Evolutionary conservation across 345 rosid species (phyloP).

Genomic region (Psidium friedrichsthalianum): DNA sequence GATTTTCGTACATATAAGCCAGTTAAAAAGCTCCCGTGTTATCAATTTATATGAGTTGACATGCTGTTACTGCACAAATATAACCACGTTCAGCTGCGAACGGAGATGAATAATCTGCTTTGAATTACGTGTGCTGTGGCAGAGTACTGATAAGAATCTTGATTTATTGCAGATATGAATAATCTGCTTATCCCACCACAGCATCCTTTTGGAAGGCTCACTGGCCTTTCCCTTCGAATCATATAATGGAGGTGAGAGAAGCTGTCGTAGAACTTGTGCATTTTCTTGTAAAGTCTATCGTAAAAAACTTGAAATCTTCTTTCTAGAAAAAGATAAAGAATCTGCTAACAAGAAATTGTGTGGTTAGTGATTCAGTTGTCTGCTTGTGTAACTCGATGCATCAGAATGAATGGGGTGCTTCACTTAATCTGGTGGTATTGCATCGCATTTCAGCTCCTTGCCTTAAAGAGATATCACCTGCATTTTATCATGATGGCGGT

Average conservation of each 20-base stretch:
- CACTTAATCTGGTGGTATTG: too few species aligned
- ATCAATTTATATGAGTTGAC: neutral
- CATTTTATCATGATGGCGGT: too few species aligned
- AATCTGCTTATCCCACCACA: neutral
- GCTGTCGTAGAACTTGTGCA: neutral
- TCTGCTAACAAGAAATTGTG: too few species aligned
- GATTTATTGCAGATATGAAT: neutral
- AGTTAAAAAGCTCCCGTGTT: too few species aligned
- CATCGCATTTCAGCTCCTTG: too few species aligned
- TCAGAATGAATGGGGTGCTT: too few species aligned
- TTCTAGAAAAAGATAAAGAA: neutral
- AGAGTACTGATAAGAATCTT: too few species aligned
- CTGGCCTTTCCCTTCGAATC: conserved; percentile 80
- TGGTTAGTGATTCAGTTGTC: too few species aligned
- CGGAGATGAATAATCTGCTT: neutral
- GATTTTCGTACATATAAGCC: neutral
- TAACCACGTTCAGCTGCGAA: neutral
- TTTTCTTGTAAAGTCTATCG: neutral
- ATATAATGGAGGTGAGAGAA: conserved; percentile 66
- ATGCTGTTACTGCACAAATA: neutral
- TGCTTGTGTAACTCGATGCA: too few species aligned
- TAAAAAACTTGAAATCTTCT: neutral
- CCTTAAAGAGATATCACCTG: too few species aligned
- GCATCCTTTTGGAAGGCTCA: conserved; percentile 46
- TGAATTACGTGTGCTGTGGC: too few species aligned